Evolutionary conservation across 2,329 filamentous ascomycete genomes (phyloP), one percentile per base, ranked within the genome.

Genomic region (Fusarium mangiferae): DNA sequence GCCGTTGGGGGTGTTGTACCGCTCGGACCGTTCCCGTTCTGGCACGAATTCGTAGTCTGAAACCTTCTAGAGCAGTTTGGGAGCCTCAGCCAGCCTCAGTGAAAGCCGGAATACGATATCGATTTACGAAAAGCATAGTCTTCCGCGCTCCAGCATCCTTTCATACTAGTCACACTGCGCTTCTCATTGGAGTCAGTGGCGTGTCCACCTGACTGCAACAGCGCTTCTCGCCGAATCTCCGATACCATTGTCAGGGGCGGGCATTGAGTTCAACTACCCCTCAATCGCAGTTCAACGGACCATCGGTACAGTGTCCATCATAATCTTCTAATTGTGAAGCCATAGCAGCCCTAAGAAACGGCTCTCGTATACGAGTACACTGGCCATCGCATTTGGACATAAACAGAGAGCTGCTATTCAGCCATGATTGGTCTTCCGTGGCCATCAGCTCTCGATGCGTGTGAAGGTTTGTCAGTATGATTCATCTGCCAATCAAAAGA

Each of bases 231-330:
- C 49, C 33, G 33, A 54, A 22, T 28, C 33, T 28, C 49, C n/a
- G 13, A 28, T 54, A 3, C 12, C 14, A 3, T 28, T 22, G 24
- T 17, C 4, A 22, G 14, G 9, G 3, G n/a, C 7, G 12, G 9
- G 14, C 3, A 3, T 28, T 17, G 24, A 17, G 6, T 2, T 52
- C 9, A 22, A 6, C 13, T 52, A 12, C 13, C 33, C n/a, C 33
- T 20, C 49, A 22, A 26, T 11, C 10, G 5, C n/a, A 15, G 0
- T 26, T 36, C 0, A 11, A 3, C 14, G 5, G 24, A 22, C 14
- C 7, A 26, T 7, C 20, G 3, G 14, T 8, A 28, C n/a, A n/a
- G 14, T 38, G 10, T 17, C 24, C 5, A n/a, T 39, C 11, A 5
- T 7, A 10, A 28, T 12, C 3, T 9, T 38, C 49, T 24, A 2